Base-by-base conservation (phyloP, 2,329 filamentous ascomycete genomes). In the Hyphodiscus sp. region DNA sequence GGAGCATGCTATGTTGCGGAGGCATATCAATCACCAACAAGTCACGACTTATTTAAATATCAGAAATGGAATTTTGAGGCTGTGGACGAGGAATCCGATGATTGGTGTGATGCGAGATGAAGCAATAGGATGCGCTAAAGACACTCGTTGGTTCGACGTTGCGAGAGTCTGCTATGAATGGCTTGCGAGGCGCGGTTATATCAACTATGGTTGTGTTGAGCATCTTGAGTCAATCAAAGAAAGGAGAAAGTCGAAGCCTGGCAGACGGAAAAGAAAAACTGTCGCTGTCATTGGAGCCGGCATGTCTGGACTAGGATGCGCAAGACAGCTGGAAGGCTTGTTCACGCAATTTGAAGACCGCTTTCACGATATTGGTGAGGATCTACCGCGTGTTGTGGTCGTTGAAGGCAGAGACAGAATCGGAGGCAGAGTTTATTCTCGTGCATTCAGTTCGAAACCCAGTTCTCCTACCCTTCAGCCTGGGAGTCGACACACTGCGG, bases 11-110 rank as follows among this genome's bases (percentile, higher is more conserved):
- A 77, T 96, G 55, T 74, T 99, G 42, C 82, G 89, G 57, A 79
- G 88, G 57, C 85, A 95, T 63, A 83, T 99, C 62, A 95, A 87
- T 66, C 85, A 89, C 64, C 79, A 86, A 30, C 94, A 99, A 70
- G 90, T 96, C 61, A 96, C 92, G 2, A 89, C 90, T 13, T 99
- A 99, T 71, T 76, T 99, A 51, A 97, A 97, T 68, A 94, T 99
- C 58, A 82, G 94, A 62, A 99, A 99, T 69, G 89, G 90, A 16
- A 96, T 99, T 55, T 74, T 99, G 50, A 81, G 94, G 52, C 73
- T 97, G 42, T 99, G 94, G 94, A 80, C 88, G 38, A 82, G 86
- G 61, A 95, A 95, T 65, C 90, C 94, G 8, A 82, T 91, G 67
- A 82, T 91, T 43, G 83, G 83, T 57, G 87, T 99, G 13, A 87